phyloP scores from a whole-genome alignment of 352 stramenopile species.

The Pythium brassicae region DNA sequence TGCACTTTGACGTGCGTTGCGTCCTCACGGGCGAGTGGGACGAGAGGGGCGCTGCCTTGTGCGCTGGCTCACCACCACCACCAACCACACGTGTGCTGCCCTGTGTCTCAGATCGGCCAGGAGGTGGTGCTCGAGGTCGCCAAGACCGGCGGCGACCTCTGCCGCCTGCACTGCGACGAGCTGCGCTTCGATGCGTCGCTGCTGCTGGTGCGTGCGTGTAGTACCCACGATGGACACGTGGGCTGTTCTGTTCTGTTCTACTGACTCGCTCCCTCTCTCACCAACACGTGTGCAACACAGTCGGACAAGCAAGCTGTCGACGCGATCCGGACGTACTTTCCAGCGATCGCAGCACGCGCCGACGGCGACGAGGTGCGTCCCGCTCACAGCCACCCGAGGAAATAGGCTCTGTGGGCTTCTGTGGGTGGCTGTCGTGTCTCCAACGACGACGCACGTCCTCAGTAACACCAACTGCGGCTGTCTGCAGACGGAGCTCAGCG shows the following conservation, averaged over 20 bases:
- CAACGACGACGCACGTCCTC: no score
- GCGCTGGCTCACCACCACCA: not conserved
- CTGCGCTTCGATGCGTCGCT: constrained; percentile 35
- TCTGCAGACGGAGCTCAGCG: constrained; percentile 18
- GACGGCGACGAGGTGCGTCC: constrained; percentile 28
- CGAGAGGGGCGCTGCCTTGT: no score
- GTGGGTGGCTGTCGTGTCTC: not conserved
- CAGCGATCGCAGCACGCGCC: constrained; percentile 43
- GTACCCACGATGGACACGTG: no score
- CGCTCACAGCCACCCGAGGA: no score
- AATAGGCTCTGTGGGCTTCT: not conserved
- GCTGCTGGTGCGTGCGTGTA: constrained; percentile 21
- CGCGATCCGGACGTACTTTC: constrained; percentile 61
- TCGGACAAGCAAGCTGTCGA: constrained; percentile 50
- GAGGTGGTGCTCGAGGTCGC: constrained; percentile 38
- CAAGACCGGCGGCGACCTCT: constrained; percentile 63
- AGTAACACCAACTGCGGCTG: not conserved
- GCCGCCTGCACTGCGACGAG: constrained; percentile 40
- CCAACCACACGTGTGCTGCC: not conserved
- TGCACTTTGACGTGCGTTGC: constrained; percentile 41
- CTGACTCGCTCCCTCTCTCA: not conserved
- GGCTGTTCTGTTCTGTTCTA: no score
- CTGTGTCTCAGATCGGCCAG: constrained; percentile 10
- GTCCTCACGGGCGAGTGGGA: no score
- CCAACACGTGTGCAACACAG: constrained; percentile 16